Conservation (phyloP, 2,329 filamentous ascomycete species). For the Alternaria hordeiaustralica region DNA sequence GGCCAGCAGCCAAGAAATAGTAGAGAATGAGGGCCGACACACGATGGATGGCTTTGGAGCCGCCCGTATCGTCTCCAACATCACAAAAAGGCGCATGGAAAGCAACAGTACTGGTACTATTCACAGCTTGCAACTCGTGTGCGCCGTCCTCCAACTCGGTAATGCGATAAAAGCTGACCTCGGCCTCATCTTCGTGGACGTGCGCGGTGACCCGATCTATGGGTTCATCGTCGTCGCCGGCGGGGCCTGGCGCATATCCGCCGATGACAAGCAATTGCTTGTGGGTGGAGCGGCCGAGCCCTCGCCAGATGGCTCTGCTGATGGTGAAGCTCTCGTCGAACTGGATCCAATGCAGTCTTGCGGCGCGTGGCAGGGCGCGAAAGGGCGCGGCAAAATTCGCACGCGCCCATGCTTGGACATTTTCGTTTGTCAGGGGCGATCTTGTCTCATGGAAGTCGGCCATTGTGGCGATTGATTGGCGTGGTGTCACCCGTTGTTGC, state of each 20-base stretch:
- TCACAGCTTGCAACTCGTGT: constrained; percentile 31
- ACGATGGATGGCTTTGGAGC: constrained; percentile 35
- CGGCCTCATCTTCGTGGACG: constrained; percentile 35
- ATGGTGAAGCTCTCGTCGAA: constrained; percentile 35
- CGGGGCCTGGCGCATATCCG: constrained; percentile 35
- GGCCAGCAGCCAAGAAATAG: constrained; percentile 34
- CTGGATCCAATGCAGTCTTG: constrained; percentile 29
- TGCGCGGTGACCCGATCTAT: constrained; percentile 34
- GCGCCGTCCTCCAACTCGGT: constrained; percentile 21
- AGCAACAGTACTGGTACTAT: constrained; percentile 35
- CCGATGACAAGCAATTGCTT: constrained; percentile 38
- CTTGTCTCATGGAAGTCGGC: constrained; percentile 36
- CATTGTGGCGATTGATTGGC: constrained; percentile 23
- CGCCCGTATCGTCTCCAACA: constrained; percentile 34
- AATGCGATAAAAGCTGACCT: constrained; percentile 37
- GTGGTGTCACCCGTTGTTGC: constrained; percentile 10
- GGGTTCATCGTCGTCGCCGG: constrained; percentile 28
- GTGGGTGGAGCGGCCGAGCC: constrained; percentile 34
- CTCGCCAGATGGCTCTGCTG: constrained; percentile 33
- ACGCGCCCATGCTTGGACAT: constrained; percentile 32
- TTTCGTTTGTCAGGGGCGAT: constrained; percentile 31
- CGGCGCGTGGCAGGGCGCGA: constrained; percentile 24
- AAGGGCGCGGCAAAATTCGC: constrained; percentile 27
- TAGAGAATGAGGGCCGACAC: constrained; percentile 36
- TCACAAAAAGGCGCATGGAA: constrained; percentile 38